These are phyloP conservation scores for Naematelia aurantialba DNA, from an alignment of 768 basidiomycete species.

Conservation along the genomic window DNA sequence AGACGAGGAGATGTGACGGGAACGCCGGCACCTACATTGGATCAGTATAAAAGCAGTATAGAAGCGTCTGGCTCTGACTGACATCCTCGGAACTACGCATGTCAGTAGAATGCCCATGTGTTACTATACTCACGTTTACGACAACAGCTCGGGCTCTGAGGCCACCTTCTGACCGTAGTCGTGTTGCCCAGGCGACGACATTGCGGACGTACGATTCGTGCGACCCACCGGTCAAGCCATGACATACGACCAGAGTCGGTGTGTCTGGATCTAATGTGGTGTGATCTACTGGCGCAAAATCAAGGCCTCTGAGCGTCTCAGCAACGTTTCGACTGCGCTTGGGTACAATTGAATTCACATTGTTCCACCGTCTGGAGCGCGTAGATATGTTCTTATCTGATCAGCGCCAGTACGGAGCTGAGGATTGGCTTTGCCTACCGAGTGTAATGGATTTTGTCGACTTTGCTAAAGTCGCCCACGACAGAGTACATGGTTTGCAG, in stretches of 20 bases:
- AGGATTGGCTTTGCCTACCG: constrained; percentile 29
- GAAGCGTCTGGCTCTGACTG: neutral
- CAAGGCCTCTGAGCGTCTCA: constrained; percentile 31
- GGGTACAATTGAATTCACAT: constrained; percentile 38
- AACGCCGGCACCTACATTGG: constrained; percentile 63
- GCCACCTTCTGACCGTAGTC: constrained; percentile 70
- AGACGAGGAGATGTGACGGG: constrained; percentile 76
- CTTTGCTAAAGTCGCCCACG: constrained; percentile 51
- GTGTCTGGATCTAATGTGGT: constrained; percentile 20
- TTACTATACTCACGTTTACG: constrained; percentile 37
- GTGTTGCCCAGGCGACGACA: constrained; percentile 69
- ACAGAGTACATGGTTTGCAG: constrained; percentile 52
- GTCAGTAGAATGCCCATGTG: neutral
- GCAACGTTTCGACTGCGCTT: neutral
- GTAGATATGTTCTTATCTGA: constrained; percentile 47
- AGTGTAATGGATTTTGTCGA: constrained; percentile 51
- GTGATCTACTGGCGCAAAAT: constrained; percentile 40
- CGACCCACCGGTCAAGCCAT: constrained; percentile 47
- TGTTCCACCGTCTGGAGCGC: constrained; percentile 54
- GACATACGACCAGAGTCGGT: constrained; percentile 45
- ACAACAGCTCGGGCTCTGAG: constrained; percentile 67
- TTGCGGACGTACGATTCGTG: constrained; percentile 87
- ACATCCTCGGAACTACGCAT: constrained; percentile 23
- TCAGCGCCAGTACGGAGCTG: neutral
- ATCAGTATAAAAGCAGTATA: neutral